These are phyloP conservation scores for Aureobasidium sp. DNA, from an alignment of 2,329 filamentous ascomycete species.

Conservation along the genomic window DNA sequence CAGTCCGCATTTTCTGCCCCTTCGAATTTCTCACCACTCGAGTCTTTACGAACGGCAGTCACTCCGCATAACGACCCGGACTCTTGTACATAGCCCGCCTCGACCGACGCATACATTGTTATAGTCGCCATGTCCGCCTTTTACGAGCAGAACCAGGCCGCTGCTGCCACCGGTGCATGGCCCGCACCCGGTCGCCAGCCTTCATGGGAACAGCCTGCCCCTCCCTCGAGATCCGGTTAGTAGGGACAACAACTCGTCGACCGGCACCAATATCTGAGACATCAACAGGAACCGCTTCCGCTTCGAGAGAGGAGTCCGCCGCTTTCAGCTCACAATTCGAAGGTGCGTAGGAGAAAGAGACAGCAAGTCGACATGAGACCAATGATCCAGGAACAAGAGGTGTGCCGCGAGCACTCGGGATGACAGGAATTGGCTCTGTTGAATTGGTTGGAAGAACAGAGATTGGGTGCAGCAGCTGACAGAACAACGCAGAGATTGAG, in stretches of 20 bases:
- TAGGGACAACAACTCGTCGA: background rate
- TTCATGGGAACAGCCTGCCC: slow-evolving; percentile 66
- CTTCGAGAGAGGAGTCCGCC: slow-evolving; percentile 60
- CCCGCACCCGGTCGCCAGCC: slow-evolving; percentile 55
- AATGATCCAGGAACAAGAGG: background rate
- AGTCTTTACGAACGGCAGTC: slow-evolving; percentile 10
- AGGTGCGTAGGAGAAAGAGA: slow-evolving; percentile 52
- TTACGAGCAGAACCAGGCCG: slow-evolving; percentile 13
- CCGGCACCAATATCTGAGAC: slow-evolving; percentile 21
- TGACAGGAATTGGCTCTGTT: background rate
- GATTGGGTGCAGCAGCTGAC: background rate
- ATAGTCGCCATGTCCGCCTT: slow-evolving; percentile 15
- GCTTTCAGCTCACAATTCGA: slow-evolving; percentile 86
- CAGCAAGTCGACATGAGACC: background rate
- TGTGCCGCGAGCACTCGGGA: background rate
- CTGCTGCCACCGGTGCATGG: slow-evolving; percentile 9
- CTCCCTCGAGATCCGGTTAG: slow-evolving; percentile 65
- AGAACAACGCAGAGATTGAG: slow-evolving; percentile 67
- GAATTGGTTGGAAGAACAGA: background rate
- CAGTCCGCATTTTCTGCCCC: slow-evolving; percentile 13
- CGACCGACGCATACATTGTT: background rate
- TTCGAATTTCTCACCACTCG: slow-evolving; percentile 7
- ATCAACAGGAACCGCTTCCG: slow-evolving; percentile 62
- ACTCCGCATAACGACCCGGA: background rate
- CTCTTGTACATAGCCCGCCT: slow-evolving; percentile 8